Conservation (phyloP, 345 rosid genomes). For the Combretum micranthum region DNA sequence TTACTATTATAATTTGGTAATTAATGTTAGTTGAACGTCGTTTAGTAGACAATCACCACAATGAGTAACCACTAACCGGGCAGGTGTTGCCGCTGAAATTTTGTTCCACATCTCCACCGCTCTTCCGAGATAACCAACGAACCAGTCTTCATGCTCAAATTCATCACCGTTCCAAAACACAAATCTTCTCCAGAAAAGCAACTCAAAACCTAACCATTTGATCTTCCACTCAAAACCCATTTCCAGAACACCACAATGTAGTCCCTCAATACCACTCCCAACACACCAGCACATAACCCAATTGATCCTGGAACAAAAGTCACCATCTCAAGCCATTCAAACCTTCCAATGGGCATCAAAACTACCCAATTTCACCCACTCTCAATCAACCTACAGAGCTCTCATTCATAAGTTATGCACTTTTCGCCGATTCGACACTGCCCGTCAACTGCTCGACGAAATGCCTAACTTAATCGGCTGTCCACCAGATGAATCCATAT, state of each 20-base stretch:
- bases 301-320: constrained; percentile 67
- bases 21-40: too few species aligned
- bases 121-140: too few species aligned
- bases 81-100: too few species aligned
- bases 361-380: constrained; percentile 54
- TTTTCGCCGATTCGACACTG: constrained; percentile 56
- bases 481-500: constrained; percentile 61
- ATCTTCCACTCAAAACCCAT: constrained; percentile 11
- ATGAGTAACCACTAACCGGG: too few species aligned
- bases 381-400: constrained; percentile 79
- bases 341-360: constrained; percentile 77
- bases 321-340: constrained; percentile 48
- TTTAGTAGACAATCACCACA: too few species aligned
- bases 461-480: constrained; percentile 57
- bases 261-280: constrained; percentile 23
- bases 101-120: too few species aligned
- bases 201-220: not conserved
- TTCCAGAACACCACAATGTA: constrained; percentile 20
- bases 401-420: constrained; percentile 47
- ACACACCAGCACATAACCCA: constrained; percentile 50
- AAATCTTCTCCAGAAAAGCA: not conserved
- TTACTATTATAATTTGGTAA: too few species aligned
- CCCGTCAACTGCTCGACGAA: constrained; percentile 80
- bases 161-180: not conserved
- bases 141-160: constrained; percentile 9